phyloP scores from a whole-genome alignment of 2,329 filamentous ascomycete genomes.

The Aspergillus candidus region DNA sequence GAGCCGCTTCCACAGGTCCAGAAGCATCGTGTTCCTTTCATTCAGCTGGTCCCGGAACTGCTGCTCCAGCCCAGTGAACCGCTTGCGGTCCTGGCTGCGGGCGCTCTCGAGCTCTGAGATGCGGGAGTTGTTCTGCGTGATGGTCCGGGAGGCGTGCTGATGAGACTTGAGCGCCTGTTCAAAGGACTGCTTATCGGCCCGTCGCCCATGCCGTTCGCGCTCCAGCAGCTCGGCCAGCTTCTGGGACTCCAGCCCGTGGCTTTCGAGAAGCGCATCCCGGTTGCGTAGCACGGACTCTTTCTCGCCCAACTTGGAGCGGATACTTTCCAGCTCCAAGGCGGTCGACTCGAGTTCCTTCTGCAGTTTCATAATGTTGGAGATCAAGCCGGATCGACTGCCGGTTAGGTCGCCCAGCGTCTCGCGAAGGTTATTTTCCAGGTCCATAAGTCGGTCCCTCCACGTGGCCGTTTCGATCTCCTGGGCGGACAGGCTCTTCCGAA shows the following conservation, averaged over 20 bases:
- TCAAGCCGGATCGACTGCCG: slow-evolving; percentile 75
- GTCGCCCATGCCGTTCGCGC: slow-evolving; percentile 77
- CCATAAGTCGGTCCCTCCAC: slow-evolving; percentile 85
- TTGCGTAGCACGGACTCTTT: slow-evolving; percentile 87
- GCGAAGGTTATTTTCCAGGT: slow-evolving; percentile 81
- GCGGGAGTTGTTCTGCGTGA: slow-evolving; percentile 75
- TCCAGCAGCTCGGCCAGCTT: slow-evolving; percentile 83
- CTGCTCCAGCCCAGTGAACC: slow-evolving; percentile 67
- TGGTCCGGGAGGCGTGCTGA: slow-evolving; percentile 77
- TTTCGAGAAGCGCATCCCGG: slow-evolving; percentile 81
- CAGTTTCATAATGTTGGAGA: slow-evolving; percentile 80
- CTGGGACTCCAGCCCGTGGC: slow-evolving; percentile 76
- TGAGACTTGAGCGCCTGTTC: slow-evolving; percentile 85
- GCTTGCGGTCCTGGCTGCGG: slow-evolving; percentile 70
- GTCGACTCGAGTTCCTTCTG: slow-evolving; percentile 84
- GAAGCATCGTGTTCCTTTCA: slow-evolving; percentile 81
- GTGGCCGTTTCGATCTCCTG: slow-evolving; percentile 83
- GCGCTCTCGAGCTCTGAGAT: slow-evolving; percentile 81
- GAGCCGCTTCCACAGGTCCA: slow-evolving; percentile 84
- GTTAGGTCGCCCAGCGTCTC: slow-evolving; percentile 82
- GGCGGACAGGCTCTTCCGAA: slow-evolving; percentile 75
- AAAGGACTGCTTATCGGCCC: slow-evolving; percentile 79
- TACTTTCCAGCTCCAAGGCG: slow-evolving; percentile 71
- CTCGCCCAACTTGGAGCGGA: slow-evolving; percentile 72
- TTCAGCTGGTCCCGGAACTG: slow-evolving; percentile 78